phyloP scores from a whole-genome alignment of 2,329 filamentous ascomycete species.

The Ophiostoma angusticollis region DNA sequence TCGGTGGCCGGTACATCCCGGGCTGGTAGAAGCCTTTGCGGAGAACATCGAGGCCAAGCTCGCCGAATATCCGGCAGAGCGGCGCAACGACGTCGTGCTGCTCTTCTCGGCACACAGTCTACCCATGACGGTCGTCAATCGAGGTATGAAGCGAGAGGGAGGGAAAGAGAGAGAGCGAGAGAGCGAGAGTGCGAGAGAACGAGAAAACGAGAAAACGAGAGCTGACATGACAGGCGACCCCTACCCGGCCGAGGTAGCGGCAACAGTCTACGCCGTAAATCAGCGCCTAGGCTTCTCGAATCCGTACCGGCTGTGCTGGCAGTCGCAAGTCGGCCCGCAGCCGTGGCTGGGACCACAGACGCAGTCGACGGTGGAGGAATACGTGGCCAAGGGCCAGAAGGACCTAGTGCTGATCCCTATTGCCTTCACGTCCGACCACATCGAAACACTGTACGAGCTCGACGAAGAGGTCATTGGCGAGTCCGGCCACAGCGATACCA shows the following conservation, averaged over 20 bases:
- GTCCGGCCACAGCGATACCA: constrained; percentile 59
- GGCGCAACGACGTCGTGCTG: constrained; percentile 67
- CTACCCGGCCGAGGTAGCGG: constrained; percentile 89
- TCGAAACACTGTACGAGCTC: constrained; percentile 90
- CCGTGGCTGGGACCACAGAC: constrained; percentile 96
- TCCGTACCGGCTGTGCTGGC: constrained; percentile 90
- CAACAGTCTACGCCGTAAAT: constrained; percentile 96
- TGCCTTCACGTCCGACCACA: constrained; percentile 97
- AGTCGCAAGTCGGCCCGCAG: constrained; percentile 90
- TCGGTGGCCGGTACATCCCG: constrained; percentile 85
- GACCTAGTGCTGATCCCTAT: constrained; percentile 88
- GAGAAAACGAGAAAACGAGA: constrained; percentile 6
- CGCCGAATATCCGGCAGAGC: constrained; percentile 68
- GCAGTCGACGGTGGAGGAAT: constrained; percentile 71
- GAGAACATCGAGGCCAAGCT: constrained; percentile 82
- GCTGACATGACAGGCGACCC: constrained; percentile 53
- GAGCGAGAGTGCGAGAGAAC: too few species aligned
- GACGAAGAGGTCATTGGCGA: constrained; percentile 93
- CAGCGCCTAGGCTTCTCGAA: constrained; percentile 76
- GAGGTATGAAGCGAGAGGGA: too few species aligned
- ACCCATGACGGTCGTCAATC: constrained; percentile 94
- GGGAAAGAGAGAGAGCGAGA: too few species aligned
- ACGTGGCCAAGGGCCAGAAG: constrained; percentile 81
- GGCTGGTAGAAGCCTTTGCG: constrained; percentile 83
- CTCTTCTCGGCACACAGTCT: constrained; percentile 93